phyloP scores from a whole-genome alignment of 306 rosid species.

The Geum urbanum region DNA sequence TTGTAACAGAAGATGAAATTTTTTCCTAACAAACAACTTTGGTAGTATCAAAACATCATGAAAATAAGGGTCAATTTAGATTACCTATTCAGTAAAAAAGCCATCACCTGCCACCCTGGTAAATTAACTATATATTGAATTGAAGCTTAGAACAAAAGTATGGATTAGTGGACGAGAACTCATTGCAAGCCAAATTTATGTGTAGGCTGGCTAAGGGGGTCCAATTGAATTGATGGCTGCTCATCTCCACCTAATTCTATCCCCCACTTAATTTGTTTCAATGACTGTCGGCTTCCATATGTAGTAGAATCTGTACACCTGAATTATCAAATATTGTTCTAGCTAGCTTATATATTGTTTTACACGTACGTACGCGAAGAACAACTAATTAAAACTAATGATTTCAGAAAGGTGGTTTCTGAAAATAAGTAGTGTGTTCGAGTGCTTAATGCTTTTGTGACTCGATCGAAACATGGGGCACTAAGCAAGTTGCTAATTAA shows the following conservation, averaged over 20 bases:
- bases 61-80: not conserved
- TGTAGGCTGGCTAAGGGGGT: not conserved
- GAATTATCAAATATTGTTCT: not conserved
- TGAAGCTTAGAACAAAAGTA: not conserved
- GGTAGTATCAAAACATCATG: not conserved
- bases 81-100: not conserved
- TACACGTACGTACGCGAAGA: not conserved
- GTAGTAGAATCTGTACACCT: not conserved
- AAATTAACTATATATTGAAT: too few relatives aligned
- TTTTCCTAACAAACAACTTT: not conserved
- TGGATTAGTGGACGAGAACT: constrained; percentile 8
- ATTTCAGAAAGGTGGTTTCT: not conserved
- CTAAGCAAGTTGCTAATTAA: constrained; percentile 19
- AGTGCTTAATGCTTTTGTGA: constrained; percentile 24
- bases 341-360: not conserved
- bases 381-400: not conserved
- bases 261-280: not conserved
- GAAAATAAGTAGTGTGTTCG: not conserved
- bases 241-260: constrained; percentile 13
- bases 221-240: constrained; percentile 12
- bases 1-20: not conserved
- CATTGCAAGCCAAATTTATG: constrained; percentile 5
- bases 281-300: constrained; percentile 12
- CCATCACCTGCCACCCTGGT: not conserved
- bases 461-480: constrained; percentile 21